Base-by-base conservation (phyloP, 441 rosid species). In the Hypseocharis bilobata region DNA sequence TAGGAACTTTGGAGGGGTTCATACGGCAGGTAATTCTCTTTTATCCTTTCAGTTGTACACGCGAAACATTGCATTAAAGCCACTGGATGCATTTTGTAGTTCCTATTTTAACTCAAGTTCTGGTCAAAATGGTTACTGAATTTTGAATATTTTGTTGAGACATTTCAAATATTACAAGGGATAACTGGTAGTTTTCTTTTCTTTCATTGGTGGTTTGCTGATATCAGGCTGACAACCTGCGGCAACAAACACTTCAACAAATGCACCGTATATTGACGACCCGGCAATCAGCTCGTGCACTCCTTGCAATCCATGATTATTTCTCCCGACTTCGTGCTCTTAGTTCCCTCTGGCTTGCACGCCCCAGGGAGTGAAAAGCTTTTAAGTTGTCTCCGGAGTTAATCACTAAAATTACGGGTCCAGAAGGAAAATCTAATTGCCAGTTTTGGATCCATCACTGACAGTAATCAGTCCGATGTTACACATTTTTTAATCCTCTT, bases 271-370 rank as follows among this genome's bases (percentile, higher is more conserved):
- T 83, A 76, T 71, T 93, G 72, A 91, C 96, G 25, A 88, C 96
- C 6, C 80, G 96, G 11, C 99, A 93, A 73, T 87, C 93, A 1
- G 96, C 96, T 69, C 95, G 97, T 11, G 92, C 97, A 0, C 84
- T 91, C 45, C 93, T 93, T 6, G 96, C 96, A 4, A 86, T 93
- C 69, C 84, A 91, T 61, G 89, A 91, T 60, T 93, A 91, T 74
- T 87, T 88, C 68, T 84, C 86, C 45, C 78, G 97, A 47, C 77
- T 93, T 60, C 96, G 99, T 0, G 97, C 99, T 70, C 96, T 93
- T 71, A 93, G 99, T 79, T 88, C 97, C 29, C 85, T 91, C 17
- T 93, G 98, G 98, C 90, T 91, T 17, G 97, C 97, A 30, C 85
- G 97, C 40, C 97, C 98, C 38, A 77, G 85, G 74, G 96, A 93